Evolutionary conservation across 75 land plant species (phyloP), one percentile per base, ranked within the genome.

Genomic region (Larix kaempferi): DNA sequence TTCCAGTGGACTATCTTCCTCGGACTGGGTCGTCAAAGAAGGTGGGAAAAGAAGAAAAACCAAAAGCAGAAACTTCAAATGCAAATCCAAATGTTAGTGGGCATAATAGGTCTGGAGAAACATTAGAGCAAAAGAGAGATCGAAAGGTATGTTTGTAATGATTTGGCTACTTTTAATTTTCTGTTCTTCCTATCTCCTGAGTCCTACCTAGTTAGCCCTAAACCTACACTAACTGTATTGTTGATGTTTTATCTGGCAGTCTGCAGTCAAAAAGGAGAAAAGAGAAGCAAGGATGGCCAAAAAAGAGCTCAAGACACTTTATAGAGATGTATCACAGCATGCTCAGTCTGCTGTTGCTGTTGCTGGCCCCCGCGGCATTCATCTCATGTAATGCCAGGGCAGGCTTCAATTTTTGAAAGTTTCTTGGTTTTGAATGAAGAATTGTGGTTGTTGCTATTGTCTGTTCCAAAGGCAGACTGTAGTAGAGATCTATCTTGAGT

Each of bases 301-400:
- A 96, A 96, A n/a, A n/a, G 91, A 88, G 63, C 59, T 88, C 41
- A 96, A 94, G 71, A 81, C 75, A 44, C 74, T 86, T 17, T 96
- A 90, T 77, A 89, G 74, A 59, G 73, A 74, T 85, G 99, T 93
- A 79, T 76, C 90, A 5, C 89, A 89, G 74, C 86, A 74, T 74
- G 99, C 99, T 56, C 99, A 90, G 74, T 87, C 77, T 76, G 89
- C 81, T 84, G 95, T 88, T 80, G 98, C 98, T 77, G 59, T 86
- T 41, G 74, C 87, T 74, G 91, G 89, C 23, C 93, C 98, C 64
- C 77, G 89, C 74, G 82, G 90, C 23, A 80, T 96, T 56, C 97
- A 84, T 82, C 85, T 96, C 54, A 82, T 87, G 81, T 92, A 77
- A 6, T 49, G 54, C 10, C 1, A 49, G 11, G 12, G 54, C 12